phyloP scores from a whole-genome alignment of 2,329 filamentous ascomycete genomes.

The Colletotrichum sublineola region DNA sequence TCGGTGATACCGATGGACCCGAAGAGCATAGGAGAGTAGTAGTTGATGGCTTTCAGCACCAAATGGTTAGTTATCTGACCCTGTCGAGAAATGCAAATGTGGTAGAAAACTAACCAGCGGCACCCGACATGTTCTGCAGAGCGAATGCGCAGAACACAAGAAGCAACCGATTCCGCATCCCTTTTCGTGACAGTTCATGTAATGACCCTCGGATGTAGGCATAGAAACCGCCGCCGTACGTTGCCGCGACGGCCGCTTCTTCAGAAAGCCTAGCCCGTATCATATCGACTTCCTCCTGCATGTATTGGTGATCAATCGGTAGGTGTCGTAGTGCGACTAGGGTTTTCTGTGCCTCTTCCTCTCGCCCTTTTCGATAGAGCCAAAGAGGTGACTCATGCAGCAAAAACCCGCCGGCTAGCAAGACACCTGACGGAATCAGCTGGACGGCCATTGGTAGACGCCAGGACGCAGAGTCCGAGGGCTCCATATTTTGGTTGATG shows the following conservation, averaged over 20 bases:
- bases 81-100: neutral
- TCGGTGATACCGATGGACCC: conserved; percentile 60
- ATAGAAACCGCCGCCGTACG: conserved; percentile 51
- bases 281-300: conserved; percentile 63
- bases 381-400: conserved; percentile 47
- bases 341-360: conserved; percentile 49
- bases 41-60: conserved; percentile 54
- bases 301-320: conserved; percentile 54
- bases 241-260: conserved; percentile 50
- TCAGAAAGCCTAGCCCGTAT: conserved; percentile 55
- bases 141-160: conserved; percentile 56
- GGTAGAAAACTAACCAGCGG: conserved; percentile 48
- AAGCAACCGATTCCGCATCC: conserved; percentile 57
- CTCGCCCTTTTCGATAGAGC: conserved; percentile 44
- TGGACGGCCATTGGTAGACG: conserved; percentile 64
- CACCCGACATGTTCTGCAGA: conserved; percentile 57
- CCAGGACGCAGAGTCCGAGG: conserved; percentile 55
- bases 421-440: conserved; percentile 57
- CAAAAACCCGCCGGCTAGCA: conserved; percentile 61
- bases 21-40: conserved; percentile 58
- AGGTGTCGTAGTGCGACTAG: conserved; percentile 60
- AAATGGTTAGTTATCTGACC: conserved; percentile 22
- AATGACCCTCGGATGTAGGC: conserved; percentile 54
- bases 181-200: conserved; percentile 53
- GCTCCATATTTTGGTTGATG: conserved; percentile 56